Evolutionary conservation across 73 alveolate species (phyloP).

Genomic region (Vitrella brassicaformis): DNA sequence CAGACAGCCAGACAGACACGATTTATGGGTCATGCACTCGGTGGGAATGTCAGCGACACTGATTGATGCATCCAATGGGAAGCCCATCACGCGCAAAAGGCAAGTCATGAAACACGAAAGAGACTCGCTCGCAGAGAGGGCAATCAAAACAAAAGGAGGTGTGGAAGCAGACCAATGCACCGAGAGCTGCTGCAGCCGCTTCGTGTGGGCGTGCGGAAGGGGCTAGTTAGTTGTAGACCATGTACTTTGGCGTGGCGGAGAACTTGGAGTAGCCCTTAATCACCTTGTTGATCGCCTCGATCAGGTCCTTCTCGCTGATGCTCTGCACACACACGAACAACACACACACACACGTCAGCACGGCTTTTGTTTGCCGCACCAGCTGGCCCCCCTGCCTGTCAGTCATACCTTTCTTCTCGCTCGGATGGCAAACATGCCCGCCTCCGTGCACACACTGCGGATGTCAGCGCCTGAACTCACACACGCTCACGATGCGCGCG

Average conservation of each 20-base stretch:
- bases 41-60: too few relatives aligned
- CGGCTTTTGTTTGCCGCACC: not conserved
- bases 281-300: slow-evolving; percentile 90
- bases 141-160: too few relatives aligned
- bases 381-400: slow-evolving; percentile 52
- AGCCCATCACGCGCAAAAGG: too few relatives aligned
- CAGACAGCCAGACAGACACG: too few relatives aligned
- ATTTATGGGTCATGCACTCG: too few relatives aligned
- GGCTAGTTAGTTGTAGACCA: slow-evolving; percentile 49
- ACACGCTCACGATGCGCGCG: too few relatives aligned
- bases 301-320: slow-evolving; percentile 75
- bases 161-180: too few relatives aligned
- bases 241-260: slow-evolving; percentile 58
- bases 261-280: slow-evolving; percentile 92
- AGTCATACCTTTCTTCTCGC: slow-evolving; percentile 92
- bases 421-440: slow-evolving; percentile 97
- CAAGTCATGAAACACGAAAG: too few relatives aligned
- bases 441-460: slow-evolving; percentile 76
- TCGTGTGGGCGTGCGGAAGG: too few relatives aligned
- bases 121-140: too few relatives aligned
- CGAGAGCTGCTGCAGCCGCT: too few relatives aligned
- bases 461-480: slow-evolving; percentile 81
- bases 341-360: not conserved
- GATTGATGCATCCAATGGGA: too few relatives aligned
- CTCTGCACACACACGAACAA: not conserved